phyloP scores from a whole-genome alignment of 2,329 filamentous ascomycete species.

The Colletotrichum endophyticum region DNA sequence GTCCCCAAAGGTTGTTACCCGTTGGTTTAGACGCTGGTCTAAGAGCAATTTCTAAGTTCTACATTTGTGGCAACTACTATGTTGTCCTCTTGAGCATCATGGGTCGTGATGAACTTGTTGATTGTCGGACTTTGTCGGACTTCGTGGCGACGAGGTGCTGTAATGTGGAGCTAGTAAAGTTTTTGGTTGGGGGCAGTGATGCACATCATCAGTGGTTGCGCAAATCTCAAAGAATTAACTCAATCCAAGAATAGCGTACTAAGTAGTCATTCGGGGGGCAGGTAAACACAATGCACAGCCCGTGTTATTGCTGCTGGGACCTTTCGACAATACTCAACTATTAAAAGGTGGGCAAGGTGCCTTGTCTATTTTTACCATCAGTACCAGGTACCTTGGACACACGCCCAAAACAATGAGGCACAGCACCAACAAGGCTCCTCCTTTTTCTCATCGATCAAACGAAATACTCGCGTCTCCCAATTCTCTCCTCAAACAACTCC shows the following conservation, averaged over 20 bases:
- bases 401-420: neutral
- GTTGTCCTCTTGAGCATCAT: accelerated
- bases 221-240: neutral
- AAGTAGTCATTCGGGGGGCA: neutral
- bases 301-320: neutral
- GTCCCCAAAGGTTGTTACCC: neutral
- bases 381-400: neutral
- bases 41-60: neutral
- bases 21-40: neutral
- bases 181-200: neutral
- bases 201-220: neutral
- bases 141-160: neutral
- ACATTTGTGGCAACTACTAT: neutral
- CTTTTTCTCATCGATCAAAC: neutral
- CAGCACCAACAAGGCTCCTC: neutral
- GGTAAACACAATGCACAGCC: neutral
- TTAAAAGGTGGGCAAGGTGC: too few species aligned
- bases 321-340: neutral
- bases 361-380: neutral
- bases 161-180: neutral
- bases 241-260: neutral
- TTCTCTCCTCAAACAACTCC: neutral
- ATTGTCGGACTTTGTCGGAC: neutral
- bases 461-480: neutral
- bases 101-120: neutral